phyloP scores from a whole-genome alignment of 1,284 basidiomycete genomes.

The Leucoagaricus sp. region DNA sequence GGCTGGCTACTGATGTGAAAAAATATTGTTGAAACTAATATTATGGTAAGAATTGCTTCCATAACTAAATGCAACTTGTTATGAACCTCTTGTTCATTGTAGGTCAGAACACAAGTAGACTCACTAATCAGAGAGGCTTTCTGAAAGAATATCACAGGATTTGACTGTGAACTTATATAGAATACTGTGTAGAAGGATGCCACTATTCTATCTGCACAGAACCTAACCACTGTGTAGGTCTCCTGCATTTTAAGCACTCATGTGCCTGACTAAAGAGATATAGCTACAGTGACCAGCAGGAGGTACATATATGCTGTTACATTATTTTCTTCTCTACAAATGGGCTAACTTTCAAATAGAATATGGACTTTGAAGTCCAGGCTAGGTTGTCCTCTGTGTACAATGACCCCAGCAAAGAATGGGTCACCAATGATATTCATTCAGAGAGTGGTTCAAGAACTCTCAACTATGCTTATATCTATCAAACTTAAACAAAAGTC shows the following conservation, averaged over 20 bases:
- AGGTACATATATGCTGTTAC: no score
- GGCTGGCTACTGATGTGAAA: conserved; percentile 93
- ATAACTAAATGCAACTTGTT: not conserved
- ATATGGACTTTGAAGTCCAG: no score
- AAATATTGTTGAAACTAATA: conserved; percentile 59
- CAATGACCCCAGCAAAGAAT: conserved; percentile 51
- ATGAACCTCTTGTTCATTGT: conserved; percentile 45
- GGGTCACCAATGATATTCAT: conserved; percentile 81
- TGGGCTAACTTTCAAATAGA: no score
- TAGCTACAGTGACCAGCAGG: conserved; percentile 69
- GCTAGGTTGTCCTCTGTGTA: conserved; percentile 77
- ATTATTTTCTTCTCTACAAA: no score
- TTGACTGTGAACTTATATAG: conserved; percentile 69
- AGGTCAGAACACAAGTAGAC: conserved; percentile 81
- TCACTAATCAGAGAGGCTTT: conserved; percentile 79
- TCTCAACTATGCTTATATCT: conserved; percentile 75
- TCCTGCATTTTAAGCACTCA: no score
- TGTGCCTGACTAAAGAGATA: no score
- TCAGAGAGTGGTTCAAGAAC: conserved; percentile 80
- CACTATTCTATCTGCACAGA: conserved; percentile 62
- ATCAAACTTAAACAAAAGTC: not conserved
- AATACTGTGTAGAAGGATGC: conserved; percentile 78
- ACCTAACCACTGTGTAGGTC: no score
- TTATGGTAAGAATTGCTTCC: conserved; percentile 41
- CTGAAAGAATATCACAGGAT: conserved; percentile 62